A percentile compares a stretch with the other conserved stretches of the same genome.
phyloP scores from a whole-genome alignment of 1,284 basidiomycete species.

The Ustilago crameri region DNA sequence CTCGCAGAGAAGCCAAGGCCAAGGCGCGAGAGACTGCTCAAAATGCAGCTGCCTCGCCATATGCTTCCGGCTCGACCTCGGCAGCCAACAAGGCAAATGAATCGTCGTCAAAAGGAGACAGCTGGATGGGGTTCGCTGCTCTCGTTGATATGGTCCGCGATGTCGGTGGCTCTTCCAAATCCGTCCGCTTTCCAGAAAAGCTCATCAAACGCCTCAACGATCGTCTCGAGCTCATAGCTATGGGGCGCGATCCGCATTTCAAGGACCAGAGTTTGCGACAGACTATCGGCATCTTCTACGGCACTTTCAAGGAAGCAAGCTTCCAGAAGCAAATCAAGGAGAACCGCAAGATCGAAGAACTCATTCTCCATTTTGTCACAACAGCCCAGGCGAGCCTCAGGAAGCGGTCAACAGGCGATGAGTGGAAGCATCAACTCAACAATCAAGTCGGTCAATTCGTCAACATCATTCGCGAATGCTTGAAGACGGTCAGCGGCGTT shows the following conservation, averaged over 20 bases:
- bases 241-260: constrained; percentile 63
- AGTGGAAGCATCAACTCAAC: constrained; percentile 91
- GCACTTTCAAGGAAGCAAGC: constrained; percentile 59
- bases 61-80: constrained; percentile 9
- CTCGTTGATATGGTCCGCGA: constrained; percentile 58
- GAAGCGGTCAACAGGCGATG: constrained; percentile 79
- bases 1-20: constrained; percentile 35
- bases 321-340: constrained; percentile 78
- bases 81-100: constrained; percentile 30
- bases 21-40: constrained; percentile 30
- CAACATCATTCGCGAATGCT: constrained; percentile 82
- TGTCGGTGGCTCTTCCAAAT: constrained; percentile 48
- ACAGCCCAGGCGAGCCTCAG: constrained; percentile 72
- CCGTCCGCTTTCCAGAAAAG: constrained; percentile 64
- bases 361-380: constrained; percentile 94
- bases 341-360: constrained; percentile 94
- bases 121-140: constrained; percentile 56
- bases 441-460: constrained; percentile 89
- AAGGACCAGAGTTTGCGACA: constrained; percentile 57
- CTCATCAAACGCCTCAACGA: constrained; percentile 63
- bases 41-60: constrained; percentile 5
- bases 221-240: constrained; percentile 62
- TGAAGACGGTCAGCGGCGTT: constrained; percentile 69
- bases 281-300: constrained; percentile 64
- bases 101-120: constrained; percentile 30